Percentiles rank a stretch among this genome's conserved stretches.
phyloP scores from a whole-genome alignment of 2,329 filamentous ascomycete genomes.

The Sporothrix brunneoviolacea region DNA sequence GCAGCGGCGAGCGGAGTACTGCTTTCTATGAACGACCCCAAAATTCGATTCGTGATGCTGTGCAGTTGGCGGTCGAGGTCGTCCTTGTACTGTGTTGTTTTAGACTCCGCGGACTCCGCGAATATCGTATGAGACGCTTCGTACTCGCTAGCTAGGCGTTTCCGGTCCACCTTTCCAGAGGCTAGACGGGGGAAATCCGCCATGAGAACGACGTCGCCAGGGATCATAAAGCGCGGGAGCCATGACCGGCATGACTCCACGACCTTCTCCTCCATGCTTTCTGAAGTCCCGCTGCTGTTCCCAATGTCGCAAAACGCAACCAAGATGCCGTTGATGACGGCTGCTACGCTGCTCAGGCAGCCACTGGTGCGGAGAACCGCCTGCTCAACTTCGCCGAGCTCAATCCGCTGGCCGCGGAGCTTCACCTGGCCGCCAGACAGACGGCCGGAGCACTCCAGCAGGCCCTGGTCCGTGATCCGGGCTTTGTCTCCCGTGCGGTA shows the following conservation, averaged over 20 bases:
- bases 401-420: slow-evolving; percentile 73
- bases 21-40: slow-evolving; percentile 24
- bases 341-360: slow-evolving; percentile 60
- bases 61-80: slow-evolving; percentile 31
- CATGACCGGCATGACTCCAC: slow-evolving; percentile 59
- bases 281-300: slow-evolving; percentile 20
- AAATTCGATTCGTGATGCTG: slow-evolving; percentile 22
- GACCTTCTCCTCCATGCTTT: slow-evolving; percentile 38
- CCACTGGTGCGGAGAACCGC: slow-evolving; percentile 54
- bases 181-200: slow-evolving; percentile 64
- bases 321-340: slow-evolving; percentile 61
- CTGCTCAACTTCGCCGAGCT: slow-evolving; percentile 73
- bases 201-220: slow-evolving; percentile 61
- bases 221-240: slow-evolving; percentile 80
- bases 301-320: slow-evolving; percentile 61
- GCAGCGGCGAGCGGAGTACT: slow-evolving; percentile 25
- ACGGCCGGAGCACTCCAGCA: slow-evolving; percentile 76
- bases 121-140: slow-evolving; percentile 6
- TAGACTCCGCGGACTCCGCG: no score
- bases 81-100: no score
- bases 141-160: slow-evolving; percentile 53
- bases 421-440: slow-evolving; percentile 79
- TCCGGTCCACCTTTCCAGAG: slow-evolving; percentile 78
- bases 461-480: slow-evolving; percentile 57
- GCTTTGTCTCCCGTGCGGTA: slow-evolving; percentile 87